Base-by-base conservation (phyloP, 169 alveolate genomes). In the Besnoitia besnoiti region DNA sequence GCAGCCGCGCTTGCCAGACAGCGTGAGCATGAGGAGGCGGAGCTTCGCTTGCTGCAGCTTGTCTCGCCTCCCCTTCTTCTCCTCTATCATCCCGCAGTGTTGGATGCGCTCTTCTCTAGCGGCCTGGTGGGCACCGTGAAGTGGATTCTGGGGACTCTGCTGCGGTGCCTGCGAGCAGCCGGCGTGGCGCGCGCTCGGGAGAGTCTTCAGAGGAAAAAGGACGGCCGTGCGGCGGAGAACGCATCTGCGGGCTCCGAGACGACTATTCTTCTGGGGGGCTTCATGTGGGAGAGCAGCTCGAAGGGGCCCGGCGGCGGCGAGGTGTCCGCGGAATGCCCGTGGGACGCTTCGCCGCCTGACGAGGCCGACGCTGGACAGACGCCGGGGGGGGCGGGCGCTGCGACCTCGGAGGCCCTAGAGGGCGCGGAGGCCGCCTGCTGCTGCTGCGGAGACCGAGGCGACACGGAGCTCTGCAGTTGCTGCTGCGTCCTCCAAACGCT, bases 101-200 rank as follows among this genome's bases (percentile, higher is more conserved):
- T 90, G 84, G 82, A 42, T 50, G 67, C 67, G 73, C 90, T 90
- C 80, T 80, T 90, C 75, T 77, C 90, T 76, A 73, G 90, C 85
- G 90, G 93, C 50, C 59, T 47, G 55, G 44, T 77, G 4, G 90
- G 89, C 39, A 55, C 93, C 19, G 93, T 46, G 44, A 44, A 87
- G 44, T 90, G 93, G 93, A n/a, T 90, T 76, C 90, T 90, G 55
- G 80, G 85, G 49, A 77, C 85, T 49, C 90, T 90, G 75, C 85
- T 90, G 49, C 79, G 93, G 77, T 90, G 93, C 33, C 93, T 90
- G 35, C 76, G 44, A 0, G 90, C 93, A 44, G 93, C 73, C 67
- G 90, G 90, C 37, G 59, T 77, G n/a, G 35, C 37, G n/a, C 37
- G 8, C 61, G 16, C 8, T 12, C 44, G 19, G 44, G 37, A 30